phyloP scores from a whole-genome alignment of 176 grass and related monocot genomes.

The Phragmites australis region DNA sequence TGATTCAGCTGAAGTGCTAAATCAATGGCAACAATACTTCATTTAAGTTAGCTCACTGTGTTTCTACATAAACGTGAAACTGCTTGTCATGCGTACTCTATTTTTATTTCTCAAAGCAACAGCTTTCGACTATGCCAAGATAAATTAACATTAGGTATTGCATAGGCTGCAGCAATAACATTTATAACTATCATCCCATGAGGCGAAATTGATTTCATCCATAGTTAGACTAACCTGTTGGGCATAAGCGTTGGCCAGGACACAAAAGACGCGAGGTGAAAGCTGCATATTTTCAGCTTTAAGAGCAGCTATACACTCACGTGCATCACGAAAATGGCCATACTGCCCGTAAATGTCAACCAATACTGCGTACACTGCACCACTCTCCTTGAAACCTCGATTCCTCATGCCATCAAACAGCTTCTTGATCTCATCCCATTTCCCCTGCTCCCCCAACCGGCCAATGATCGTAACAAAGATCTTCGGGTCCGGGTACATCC shows the following conservation, averaged over 20 bases:
- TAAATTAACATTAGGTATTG: not conserved
- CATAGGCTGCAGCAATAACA: not conserved
- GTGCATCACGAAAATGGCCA: slow-evolving; percentile 59
- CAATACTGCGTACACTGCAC: slow-evolving; percentile 70
- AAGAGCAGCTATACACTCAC: slow-evolving; percentile 70
- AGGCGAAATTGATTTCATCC: not conserved
- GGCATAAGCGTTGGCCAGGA: slow-evolving; percentile 72
- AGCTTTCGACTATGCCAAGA: not conserved
- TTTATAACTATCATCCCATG: not conserved
- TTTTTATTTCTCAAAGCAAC: not conserved
- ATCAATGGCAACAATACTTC: not conserved
- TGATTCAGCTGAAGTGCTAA: not conserved
- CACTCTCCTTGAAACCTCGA: slow-evolving; percentile 65
- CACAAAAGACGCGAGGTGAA: slow-evolving; percentile 69
- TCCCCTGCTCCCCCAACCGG: slow-evolving; percentile 77
- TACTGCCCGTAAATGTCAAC: slow-evolving; percentile 94
- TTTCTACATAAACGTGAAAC: not conserved
- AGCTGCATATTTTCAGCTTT: slow-evolving; percentile 65
- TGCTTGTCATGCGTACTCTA: not conserved
- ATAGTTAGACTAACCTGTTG: slow-evolving; percentile 51
- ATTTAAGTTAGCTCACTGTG: slow-evolving; percentile 13
- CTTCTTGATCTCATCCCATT: slow-evolving; percentile 76
- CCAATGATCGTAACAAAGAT: slow-evolving; percentile 73
- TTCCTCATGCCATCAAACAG: slow-evolving; percentile 70
- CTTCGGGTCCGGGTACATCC: slow-evolving; percentile 73